phyloP scores from a whole-genome alignment of 2,329 filamentous ascomycete genomes.

The Zasmidium citrigriseum region DNA sequence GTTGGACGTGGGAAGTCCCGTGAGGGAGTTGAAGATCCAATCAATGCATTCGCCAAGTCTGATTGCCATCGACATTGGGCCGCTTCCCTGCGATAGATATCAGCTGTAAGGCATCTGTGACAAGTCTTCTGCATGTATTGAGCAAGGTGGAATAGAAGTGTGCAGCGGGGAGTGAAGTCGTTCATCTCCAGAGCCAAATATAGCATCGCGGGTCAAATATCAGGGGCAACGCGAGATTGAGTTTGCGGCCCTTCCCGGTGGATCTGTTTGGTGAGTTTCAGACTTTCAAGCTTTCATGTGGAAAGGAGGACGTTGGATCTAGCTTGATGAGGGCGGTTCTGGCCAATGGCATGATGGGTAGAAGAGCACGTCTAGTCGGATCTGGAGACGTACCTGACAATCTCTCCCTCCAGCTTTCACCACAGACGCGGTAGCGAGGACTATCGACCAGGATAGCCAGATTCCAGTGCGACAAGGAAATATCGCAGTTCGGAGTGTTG shows the following conservation, averaged over 20 bases:
- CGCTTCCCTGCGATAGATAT: not conserved
- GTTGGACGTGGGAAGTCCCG: not conserved
- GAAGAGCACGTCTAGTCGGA: not conserved
- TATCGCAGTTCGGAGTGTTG: not conserved
- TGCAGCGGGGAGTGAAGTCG: not conserved
- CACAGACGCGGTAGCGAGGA: not conserved
- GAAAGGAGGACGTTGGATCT: not conserved
- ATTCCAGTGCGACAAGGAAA: not conserved
- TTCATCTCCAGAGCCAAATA: not conserved
- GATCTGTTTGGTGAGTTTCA: not conserved
- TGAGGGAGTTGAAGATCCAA: not conserved
- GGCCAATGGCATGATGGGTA: not conserved
- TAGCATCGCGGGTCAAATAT: not conserved
- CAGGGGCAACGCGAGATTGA: not conserved
- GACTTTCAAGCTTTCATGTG: not conserved
- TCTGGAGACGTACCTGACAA: not conserved
- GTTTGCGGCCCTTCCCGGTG: not conserved
- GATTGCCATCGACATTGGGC: not conserved
- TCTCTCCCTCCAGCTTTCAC: not conserved
- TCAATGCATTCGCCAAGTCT: not conserved
- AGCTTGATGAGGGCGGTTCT: not conserved
- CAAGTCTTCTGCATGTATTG: not conserved
- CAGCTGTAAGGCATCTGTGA: not conserved
- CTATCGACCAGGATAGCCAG: not conserved
- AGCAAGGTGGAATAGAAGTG: not conserved